A percentile compares a stretch with the other conserved stretches of the same genome.
phyloP scores from a whole-genome alignment of 1,284 basidiomycete genomes.

The Ganoderma lingzhi region DNA sequence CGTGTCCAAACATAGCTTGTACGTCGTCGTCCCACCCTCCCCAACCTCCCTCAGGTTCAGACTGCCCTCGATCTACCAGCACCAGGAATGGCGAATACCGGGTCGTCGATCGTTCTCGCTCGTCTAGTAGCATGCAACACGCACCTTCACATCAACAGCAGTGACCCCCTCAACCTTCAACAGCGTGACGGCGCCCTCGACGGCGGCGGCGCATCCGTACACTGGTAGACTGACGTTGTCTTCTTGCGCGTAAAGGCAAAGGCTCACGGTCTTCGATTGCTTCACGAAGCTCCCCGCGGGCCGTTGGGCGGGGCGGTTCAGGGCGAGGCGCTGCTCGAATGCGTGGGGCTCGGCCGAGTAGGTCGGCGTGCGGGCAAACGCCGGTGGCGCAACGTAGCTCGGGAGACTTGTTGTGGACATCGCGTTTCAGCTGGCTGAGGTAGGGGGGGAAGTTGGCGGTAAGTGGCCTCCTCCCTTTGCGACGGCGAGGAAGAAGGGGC shows the following conservation, averaged over 20 bases:
- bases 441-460: not conserved
- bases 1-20: conserved; percentile 60
- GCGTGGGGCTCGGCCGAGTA: conserved; percentile 57
- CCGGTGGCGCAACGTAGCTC: conserved; percentile 36
- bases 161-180: conserved; percentile 61
- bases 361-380: conserved; percentile 37
- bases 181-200: conserved; percentile 67
- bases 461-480: not conserved
- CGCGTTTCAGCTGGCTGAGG: not conserved
- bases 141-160: conserved; percentile 70
- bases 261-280: conserved; percentile 58
- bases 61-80: conserved; percentile 63
- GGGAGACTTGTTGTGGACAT: conserved; percentile 49
- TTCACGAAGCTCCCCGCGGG: conserved; percentile 65
- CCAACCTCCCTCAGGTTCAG: conserved; percentile 69
- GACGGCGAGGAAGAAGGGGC: not conserved
- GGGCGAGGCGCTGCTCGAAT: conserved; percentile 62
- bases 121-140: conserved; percentile 21
- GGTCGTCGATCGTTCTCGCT: not conserved
- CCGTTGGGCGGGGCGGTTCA: conserved; percentile 45
- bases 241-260: conserved; percentile 62
- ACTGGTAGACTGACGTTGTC: conserved; percentile 57
- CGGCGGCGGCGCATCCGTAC: conserved; percentile 59
- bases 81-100: not conserved
- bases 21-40: conserved; percentile 63